Percentiles rank a stretch among this genome's conserved stretches.
Conservation (phyloP, 2,329 filamentous ascomycete species). For the Bimuria novae-zelandiae region DNA sequence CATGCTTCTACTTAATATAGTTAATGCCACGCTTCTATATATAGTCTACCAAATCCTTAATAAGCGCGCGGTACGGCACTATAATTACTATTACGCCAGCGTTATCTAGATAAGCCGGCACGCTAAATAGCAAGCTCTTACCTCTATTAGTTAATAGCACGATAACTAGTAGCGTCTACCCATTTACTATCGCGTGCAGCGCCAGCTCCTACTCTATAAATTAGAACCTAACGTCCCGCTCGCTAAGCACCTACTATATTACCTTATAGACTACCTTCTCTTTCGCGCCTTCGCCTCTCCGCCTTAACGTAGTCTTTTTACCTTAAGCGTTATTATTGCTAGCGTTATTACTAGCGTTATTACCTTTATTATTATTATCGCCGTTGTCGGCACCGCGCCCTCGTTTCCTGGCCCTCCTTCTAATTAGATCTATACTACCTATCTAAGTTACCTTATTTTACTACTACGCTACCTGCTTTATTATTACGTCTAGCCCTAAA, state of each 20-base stretch:
- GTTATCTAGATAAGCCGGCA: slow-evolving; percentile 17
- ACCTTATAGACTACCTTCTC: not conserved
- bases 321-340: too few species aligned
- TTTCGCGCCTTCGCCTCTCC: too few species aligned
- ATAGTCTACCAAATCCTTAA: slow-evolving; percentile 11
- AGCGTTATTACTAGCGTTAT: not conserved
- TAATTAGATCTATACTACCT: too few species aligned
- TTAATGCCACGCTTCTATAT: slow-evolving; percentile 3
- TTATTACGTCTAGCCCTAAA: too few species aligned
- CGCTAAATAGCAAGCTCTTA: slow-evolving; percentile 25
- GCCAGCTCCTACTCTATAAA: not conserved
- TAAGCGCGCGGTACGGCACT: slow-evolving; percentile 15
- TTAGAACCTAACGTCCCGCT: not conserved
- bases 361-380: not conserved
- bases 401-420: too few species aligned
- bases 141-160: slow-evolving; percentile 17
- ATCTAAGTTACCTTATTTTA: too few species aligned
- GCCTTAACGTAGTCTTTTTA: too few species aligned
- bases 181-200: not conserved
- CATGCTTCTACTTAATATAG: slow-evolving; percentile 2
- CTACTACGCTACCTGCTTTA: too few species aligned
- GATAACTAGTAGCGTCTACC: slow-evolving; percentile 13
- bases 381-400: too few species aligned
- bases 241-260: not conserved
- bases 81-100: slow-evolving; percentile 18